phyloP scores from a whole-genome alignment of 1,284 basidiomycete species.

The Naganishia cerealis region DNA sequence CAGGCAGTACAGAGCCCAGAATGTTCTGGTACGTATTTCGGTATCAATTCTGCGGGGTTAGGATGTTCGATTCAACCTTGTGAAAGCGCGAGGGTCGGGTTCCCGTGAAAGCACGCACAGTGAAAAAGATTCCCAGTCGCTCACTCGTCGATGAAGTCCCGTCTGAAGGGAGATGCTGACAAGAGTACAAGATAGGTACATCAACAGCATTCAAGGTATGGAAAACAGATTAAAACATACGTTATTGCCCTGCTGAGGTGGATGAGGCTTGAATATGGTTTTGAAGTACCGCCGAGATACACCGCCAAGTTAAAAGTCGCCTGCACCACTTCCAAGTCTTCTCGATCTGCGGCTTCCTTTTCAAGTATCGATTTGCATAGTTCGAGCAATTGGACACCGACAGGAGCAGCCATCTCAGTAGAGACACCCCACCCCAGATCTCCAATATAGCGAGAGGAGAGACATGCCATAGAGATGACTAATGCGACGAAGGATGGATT shows the following conservation, averaged over 20 bases:
- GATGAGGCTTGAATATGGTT: slow-evolving; percentile 39
- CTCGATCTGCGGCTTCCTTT: slow-evolving; percentile 37
- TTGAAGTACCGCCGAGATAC: slow-evolving; percentile 42
- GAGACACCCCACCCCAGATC: slow-evolving; percentile 36
- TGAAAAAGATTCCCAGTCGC: slow-evolving; percentile 40
- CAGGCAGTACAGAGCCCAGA: slow-evolving; percentile 45
- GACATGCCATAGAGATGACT: slow-evolving; percentile 41
- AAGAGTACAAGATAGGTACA: neutral
- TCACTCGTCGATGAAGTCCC: slow-evolving; percentile 42
- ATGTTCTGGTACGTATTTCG: slow-evolving; percentile 43
- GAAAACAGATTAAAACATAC: slow-evolving; percentile 19
- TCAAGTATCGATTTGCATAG: slow-evolving; percentile 37
- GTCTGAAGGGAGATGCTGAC: slow-evolving; percentile 42
- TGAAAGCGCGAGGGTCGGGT: neutral
- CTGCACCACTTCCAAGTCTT: slow-evolving; percentile 42
- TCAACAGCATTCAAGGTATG: neutral
- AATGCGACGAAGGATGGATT: slow-evolving; percentile 44
- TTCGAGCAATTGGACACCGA: slow-evolving; percentile 36
- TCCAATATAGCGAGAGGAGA: slow-evolving; percentile 43
- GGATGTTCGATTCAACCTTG: neutral
- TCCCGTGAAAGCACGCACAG: slow-evolving; percentile 27
- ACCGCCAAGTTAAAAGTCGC: slow-evolving; percentile 44
- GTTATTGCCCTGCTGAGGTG: slow-evolving; percentile 41
- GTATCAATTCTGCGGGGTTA: slow-evolving; percentile 36
- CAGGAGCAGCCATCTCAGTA: slow-evolving; percentile 18